These are phyloP conservation scores for Thermomucor indicae-seudaticae DNA, from an alignment of 371 early-diverging fungal species.

Conservation along the genomic window DNA sequence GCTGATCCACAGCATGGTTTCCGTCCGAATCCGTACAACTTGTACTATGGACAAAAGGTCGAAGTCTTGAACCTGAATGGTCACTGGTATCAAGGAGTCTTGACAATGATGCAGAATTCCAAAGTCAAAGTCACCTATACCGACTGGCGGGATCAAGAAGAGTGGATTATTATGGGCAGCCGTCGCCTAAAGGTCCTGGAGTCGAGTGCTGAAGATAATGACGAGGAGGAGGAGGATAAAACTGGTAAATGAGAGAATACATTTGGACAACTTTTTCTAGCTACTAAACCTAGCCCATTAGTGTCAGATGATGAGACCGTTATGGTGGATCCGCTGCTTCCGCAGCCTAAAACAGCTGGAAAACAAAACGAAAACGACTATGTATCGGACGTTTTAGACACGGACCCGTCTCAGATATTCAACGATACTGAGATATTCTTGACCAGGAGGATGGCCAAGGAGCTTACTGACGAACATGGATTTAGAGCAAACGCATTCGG, in stretches of 20 bases:
- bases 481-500: conserved; percentile 48
- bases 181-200: conserved; percentile 6
- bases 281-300: too few species aligned
- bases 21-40: conserved; percentile 40
- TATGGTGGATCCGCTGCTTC: not conserved
- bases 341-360: not conserved
- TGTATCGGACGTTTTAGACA: conserved; percentile 27
- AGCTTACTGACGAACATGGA: conserved; percentile 38
- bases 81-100: conserved; percentile 45
- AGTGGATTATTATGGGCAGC: conserved; percentile 63
- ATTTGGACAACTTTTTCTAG: too few species aligned
- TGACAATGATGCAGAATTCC: conserved; percentile 39
- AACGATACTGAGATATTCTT: conserved; percentile 52
- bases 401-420: conserved; percentile 36
- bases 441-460: conserved; percentile 47
- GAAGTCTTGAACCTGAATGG: conserved; percentile 47
- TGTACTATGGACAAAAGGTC: conserved; percentile 32
- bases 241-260: not conserved
- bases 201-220: conserved; percentile 11
- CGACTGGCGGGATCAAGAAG: conserved; percentile 56
- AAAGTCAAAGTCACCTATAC: conserved; percentile 50
- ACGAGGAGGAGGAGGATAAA: not conserved
- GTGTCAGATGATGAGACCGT: too few species aligned
- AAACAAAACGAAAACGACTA: conserved; percentile 20
- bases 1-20: conserved; percentile 26